Conservation (phyloP, 2,329 filamentous ascomycete species). For the Lizonia empirigonia region DNA sequence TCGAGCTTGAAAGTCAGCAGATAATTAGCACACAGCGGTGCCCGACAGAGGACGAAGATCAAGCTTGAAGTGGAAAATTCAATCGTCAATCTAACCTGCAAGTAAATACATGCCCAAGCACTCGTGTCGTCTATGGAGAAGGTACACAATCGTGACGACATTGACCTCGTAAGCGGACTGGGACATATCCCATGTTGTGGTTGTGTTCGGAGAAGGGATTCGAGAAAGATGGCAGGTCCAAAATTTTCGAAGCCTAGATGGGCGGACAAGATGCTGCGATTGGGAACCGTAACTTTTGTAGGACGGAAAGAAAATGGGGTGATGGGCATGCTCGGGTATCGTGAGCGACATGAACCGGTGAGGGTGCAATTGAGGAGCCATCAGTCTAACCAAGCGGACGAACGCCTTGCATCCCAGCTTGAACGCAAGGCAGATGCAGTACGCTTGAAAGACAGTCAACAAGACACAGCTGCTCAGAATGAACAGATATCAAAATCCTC, state of each 20-base stretch:
- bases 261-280: constrained; percentile 25
- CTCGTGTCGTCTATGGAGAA: constrained; percentile 35
- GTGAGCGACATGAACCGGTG: constrained; percentile 24
- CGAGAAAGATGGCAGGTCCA: constrained; percentile 31
- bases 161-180: constrained; percentile 14
- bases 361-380: constrained; percentile 25
- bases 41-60: neutral
- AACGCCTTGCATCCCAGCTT: constrained; percentile 25
- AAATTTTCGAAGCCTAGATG: constrained; percentile 29
- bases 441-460: constrained; percentile 23
- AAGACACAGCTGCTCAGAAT: constrained; percentile 29
- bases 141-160: constrained; percentile 23
- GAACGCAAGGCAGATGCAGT: constrained; percentile 17
- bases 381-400: constrained; percentile 22
- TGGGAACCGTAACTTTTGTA: constrained; percentile 43
- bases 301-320: constrained; percentile 27
- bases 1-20: neutral
- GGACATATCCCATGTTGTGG: constrained; percentile 9
- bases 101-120: constrained; percentile 45
- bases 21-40: neutral
- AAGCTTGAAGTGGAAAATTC: constrained; percentile 28
- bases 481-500: constrained; percentile 31
- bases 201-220: constrained; percentile 26
- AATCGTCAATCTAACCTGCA: constrained; percentile 37
- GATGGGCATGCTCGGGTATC: constrained; percentile 30